Conservation (phyloP, 768 basidiomycete genomes). For the Dentipellis sp. region DNA sequence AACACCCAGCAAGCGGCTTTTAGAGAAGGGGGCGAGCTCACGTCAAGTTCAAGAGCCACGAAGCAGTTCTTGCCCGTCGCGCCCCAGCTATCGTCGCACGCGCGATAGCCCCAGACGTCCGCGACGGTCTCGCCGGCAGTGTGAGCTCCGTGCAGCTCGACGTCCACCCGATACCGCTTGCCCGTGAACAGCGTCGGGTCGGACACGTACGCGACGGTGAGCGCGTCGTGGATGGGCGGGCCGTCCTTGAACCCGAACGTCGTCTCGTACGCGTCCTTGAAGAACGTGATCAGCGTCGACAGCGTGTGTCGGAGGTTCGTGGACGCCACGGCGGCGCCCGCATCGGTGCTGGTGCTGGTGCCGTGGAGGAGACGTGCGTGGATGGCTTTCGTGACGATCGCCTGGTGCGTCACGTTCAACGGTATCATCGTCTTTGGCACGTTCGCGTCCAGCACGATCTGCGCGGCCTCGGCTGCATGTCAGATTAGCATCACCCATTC, state of each 20-base stretch:
- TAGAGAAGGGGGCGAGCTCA: constrained; percentile 23
- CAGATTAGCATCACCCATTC: background rate
- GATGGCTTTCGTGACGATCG: constrained; percentile 54
- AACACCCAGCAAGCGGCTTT: background rate
- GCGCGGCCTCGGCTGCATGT: constrained; percentile 62
- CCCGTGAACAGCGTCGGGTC: constrained; percentile 55
- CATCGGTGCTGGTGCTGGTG: background rate
- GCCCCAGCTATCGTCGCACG: constrained; percentile 65
- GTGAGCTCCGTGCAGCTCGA: constrained; percentile 62
- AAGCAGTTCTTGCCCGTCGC: constrained; percentile 64
- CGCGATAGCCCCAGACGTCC: constrained; percentile 59
- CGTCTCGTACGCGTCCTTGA: constrained; percentile 60
- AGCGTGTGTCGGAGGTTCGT: constrained; percentile 60
- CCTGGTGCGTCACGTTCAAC: constrained; percentile 82
- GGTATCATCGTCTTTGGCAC: constrained; percentile 71
- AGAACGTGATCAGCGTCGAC: constrained; percentile 67
- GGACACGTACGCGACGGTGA: constrained; percentile 72
- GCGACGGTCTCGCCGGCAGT: constrained; percentile 74
- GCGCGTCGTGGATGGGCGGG: constrained; percentile 81
- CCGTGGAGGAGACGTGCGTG: constrained; percentile 41
- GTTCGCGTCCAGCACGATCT: constrained; percentile 69
- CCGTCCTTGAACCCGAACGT: constrained; percentile 80
- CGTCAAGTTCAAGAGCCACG: constrained; percentile 60
- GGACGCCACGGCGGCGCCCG: constrained; percentile 15
- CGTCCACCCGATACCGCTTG: constrained; percentile 68